Evolutionary conservation across 139 green algal genomes (phyloP), one percentile per base, ranked within the genome.

Genomic region (Micractinium conductrix): DNA sequence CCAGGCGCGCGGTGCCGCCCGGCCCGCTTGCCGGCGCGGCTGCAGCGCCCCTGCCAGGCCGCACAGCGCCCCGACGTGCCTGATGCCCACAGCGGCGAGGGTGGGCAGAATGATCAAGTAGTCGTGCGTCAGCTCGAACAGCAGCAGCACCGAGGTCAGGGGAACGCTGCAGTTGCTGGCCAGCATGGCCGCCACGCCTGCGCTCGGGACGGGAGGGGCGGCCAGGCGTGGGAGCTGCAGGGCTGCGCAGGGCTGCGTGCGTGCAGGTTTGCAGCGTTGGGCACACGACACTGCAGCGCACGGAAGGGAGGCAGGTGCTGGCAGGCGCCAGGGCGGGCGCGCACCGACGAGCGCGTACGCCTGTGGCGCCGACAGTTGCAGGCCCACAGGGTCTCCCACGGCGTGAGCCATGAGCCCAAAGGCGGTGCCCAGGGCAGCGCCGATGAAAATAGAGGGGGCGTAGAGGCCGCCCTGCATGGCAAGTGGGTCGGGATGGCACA

Each of bases 361-460:
- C 74, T 91, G 76, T 45, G 91, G 91, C 35, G 58, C 79, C 21
- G 86, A 81, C 22, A 93, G 69, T 5, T 63, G 21, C 4, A 93
- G 58, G 53, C 87, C 87, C 33, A 89, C 17, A 2, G 88, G 67
- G 48, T 84, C 86, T 1, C 44, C 71, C n/a, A 89, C 7, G 1
- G 60, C 30, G 9, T 87, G 44, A 4, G 63, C 81, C 26, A 89
- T 28, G 4, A 84, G 73, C 16, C 89, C 90, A 82, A 89, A 93
- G 33, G 89, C 92, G 65, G 55, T 94, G 28, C 85, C 91, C 73
- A 87, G 73, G 0, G 91, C 72, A 16, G 89, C 88, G 24, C 91
- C 97, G 48, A 99, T 95, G 87, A 99, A 98, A 50, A 99, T 95
- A 10, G 93, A 97, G 7, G 97, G 97, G 33, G 96, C 96, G 83